Evolutionary conservation across 768 basidiomycete genomes (phyloP).

Genomic region (Boletus reticuloceps): DNA sequence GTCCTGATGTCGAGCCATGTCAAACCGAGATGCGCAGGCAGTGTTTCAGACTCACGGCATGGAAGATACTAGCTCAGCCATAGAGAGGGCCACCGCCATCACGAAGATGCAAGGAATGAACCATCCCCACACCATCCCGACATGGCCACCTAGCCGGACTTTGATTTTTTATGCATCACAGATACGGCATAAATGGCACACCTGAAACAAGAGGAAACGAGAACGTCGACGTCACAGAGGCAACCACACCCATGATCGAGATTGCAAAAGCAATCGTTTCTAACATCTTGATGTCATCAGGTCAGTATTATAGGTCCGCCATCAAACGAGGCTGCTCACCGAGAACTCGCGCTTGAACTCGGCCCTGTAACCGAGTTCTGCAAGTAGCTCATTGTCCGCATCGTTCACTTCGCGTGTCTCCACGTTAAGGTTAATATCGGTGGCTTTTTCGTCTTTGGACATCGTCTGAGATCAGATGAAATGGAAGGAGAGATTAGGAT

Average conservation of each 20-base stretch:
- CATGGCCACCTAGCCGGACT: constrained; percentile 56
- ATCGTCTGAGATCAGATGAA: constrained; percentile 4
- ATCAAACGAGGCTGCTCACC: constrained; percentile 32
- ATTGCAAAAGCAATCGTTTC: constrained; percentile 68
- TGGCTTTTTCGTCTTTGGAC: constrained; percentile 21
- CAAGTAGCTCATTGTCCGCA: constrained; percentile 57
- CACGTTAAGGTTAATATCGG: constrained; percentile 1
- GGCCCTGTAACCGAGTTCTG: constrained; percentile 65
- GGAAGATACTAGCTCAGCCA: constrained; percentile 69
- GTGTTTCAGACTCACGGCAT: constrained; percentile 59
- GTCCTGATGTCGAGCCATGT: constrained; percentile 42
- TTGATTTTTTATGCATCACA: not conserved
- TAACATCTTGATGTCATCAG: constrained; percentile 32
- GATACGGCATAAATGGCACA: constrained; percentile 23
- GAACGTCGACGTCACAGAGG: constrained; percentile 65
- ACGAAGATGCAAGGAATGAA: constrained; percentile 70
- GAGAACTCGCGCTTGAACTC: constrained; percentile 77
- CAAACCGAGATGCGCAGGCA: not conserved
- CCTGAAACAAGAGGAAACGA: constrained; percentile 62
- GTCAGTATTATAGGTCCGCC: not conserved
- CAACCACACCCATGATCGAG: constrained; percentile 71
- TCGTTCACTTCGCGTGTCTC: constrained; percentile 18
- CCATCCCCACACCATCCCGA: constrained; percentile 79
- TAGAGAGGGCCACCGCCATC: constrained; percentile 62
- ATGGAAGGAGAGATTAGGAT: not conserved